Evolutionary conservation across 257 asterid species (phyloP), one percentile per base, ranked within the genome.

Genomic region (Nicotiana tabacum): DNA sequence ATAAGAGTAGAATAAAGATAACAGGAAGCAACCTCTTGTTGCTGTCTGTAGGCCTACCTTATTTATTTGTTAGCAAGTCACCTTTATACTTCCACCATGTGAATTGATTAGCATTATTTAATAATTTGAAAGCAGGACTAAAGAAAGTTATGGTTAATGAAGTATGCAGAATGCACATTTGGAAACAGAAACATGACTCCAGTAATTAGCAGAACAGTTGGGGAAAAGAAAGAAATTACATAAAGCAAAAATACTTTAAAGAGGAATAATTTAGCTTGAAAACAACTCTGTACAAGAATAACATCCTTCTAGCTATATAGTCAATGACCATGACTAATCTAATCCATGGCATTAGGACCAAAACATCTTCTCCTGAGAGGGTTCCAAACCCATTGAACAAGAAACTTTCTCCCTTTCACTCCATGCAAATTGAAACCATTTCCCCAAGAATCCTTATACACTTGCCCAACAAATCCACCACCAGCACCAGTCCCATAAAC

Each of bases 301-400:
- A 74, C 62, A 74, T 74, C 61, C 15, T 46, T 48, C 0, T 0
- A 46, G 74, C 46, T 66, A 32, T 32, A 32, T 2, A 66, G 24
- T 13, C 43, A 10, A 65, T 5, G 35, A 32, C 35, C 70, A 5
- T 13, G 39, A 6, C 0, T 72, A 0, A 2, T 24, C 80, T 88
- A 91, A 86, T 89, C 93, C 89, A 89, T 37, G 43, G 94, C 94
- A 85, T 91, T 93, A 30, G 97, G 98, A 4, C 98, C 97, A 83
- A 88, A 90, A 60, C 97, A 93, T 68, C 92, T 87, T 27, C 82
- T 83, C 89, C 78, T 87, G 10, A 84, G 87, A 30, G 90, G 97
- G 83, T 87, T 85, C 98, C 98, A 94, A 85, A 94, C 89, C 97
- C 96, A 94, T 81, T 94, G 98, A 87, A 92, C 95, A 80, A 94